Percentiles rank a stretch among this genome's conserved stretches.
These are phyloP conservation scores for Amanita molliuscula DNA, from an alignment of 768 basidiomycete genomes.

Conservation along the genomic window DNA sequence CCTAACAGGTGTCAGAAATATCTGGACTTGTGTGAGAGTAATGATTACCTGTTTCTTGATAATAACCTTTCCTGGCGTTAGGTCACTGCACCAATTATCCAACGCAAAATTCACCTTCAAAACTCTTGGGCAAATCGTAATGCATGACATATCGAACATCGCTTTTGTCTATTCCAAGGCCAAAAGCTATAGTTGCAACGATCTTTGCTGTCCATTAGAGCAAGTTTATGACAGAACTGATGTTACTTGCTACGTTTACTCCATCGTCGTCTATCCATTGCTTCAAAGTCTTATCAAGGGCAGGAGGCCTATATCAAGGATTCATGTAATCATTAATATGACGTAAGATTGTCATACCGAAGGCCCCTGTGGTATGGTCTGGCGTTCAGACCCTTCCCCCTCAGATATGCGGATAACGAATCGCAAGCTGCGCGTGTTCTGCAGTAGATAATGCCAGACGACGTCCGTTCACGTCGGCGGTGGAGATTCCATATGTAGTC, in stretches of 20 bases:
- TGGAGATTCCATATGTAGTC: constrained; percentile 60
- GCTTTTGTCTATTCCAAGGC: constrained; percentile 79
- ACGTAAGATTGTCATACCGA: constrained; percentile 24
- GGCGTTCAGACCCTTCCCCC: constrained; percentile 54
- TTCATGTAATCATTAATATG: background rate
- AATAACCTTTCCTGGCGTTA: constrained; percentile 49
- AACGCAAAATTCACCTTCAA: constrained; percentile 49
- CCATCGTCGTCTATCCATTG: constrained; percentile 43
- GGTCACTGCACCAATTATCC: background rate
- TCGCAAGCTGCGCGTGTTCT: constrained; percentile 59
- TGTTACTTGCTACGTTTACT: constrained; percentile 48
- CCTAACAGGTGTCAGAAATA: constrained; percentile 27
- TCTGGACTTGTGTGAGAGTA: background rate
- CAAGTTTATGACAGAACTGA: background rate
- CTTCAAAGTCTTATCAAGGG: constrained; percentile 51
- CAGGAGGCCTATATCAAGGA: constrained; percentile 24
- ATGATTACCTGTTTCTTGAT: constrained; percentile 69
- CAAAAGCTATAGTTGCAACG: constrained; percentile 76
- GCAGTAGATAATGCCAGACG: constrained; percentile 74
- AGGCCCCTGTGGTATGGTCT: constrained; percentile 71
- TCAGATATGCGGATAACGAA: constrained; percentile 52
- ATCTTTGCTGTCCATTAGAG: constrained; percentile 29
- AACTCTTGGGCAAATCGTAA: constrained; percentile 73
- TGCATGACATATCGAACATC: constrained; percentile 78
- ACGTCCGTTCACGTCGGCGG: constrained; percentile 43